Percentiles rank a stretch among this genome's conserved stretches.
Evolutionary conservation across 192 early-diverging fungal genomes (phyloP).

Genomic region (Cladochytrium replicatum): DNA sequence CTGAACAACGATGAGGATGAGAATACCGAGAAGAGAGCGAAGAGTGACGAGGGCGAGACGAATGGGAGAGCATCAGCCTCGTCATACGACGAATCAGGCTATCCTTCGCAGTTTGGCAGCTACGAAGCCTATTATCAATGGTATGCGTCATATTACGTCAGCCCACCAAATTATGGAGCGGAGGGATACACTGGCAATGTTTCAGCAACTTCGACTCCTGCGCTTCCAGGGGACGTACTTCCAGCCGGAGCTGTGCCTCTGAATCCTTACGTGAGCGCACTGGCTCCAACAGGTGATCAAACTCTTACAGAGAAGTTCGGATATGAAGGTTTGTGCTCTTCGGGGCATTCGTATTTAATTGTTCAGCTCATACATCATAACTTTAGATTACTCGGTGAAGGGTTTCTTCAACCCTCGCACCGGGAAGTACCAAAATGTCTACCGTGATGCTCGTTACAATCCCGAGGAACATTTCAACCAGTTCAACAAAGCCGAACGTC

Average conservation of each 20-base stretch:
- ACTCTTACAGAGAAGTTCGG: slow-evolving; percentile 6
- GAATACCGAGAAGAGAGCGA: neutral
- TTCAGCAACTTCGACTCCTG: too few species aligned
- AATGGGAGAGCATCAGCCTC: neutral
- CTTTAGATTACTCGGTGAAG: slow-evolving; percentile 13
- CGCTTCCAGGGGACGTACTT: too few species aligned
- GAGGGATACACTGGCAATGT: too few species aligned
- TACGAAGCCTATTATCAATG: slow-evolving; percentile 25
- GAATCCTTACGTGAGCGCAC: neutral
- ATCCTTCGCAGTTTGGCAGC: slow-evolving; percentile 12
- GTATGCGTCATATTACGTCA: too few species aligned
- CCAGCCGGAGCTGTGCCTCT: neutral
- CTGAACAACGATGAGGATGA: slow-evolving; percentile 1
- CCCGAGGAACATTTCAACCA: slow-evolving; percentile 25
- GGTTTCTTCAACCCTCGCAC: slow-evolving; percentile 20
- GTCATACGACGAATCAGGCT: neutral
- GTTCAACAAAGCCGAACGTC: slow-evolving; percentile 19
- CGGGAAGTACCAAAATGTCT: slow-evolving; percentile 21
- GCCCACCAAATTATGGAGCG: too few species aligned
- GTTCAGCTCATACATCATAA: neutral
- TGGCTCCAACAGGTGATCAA: too few species aligned
- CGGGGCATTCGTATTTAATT: slow-evolving; percentile 2
- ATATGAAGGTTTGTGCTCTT: slow-evolving; percentile 3
- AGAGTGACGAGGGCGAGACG: slow-evolving; percentile 1
- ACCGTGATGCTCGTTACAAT: slow-evolving; percentile 3